Evolutionary conservation across 768 basidiomycete species (phyloP), one percentile per base, ranked within the genome.

Genomic region (Cyclocybe aegerita): DNA sequence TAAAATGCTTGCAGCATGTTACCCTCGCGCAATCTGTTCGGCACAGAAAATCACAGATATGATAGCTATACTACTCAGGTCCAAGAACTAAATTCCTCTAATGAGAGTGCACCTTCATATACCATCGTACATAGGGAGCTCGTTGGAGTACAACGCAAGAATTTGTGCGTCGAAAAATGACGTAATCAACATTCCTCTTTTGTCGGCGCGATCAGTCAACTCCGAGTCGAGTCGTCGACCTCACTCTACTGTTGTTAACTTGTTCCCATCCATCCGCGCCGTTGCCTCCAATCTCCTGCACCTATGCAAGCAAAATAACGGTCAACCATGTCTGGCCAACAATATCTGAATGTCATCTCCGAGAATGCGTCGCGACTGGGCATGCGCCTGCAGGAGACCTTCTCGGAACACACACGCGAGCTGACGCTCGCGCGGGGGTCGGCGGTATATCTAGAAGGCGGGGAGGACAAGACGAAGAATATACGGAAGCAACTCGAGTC

Each of bases 401-500:
- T 93, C 62, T 85, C 86, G 3, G 91, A 93, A 55, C 86, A 81
- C 51, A 91, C 90, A 1, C 76, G 88, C 47, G 89, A 92, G 52
- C 72, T 92, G 33, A 65, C 78, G 36, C 72, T 88, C 53, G 66
- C 76, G n/a, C 76, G 79, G 14, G 77, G 79, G 9, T 70, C 77
- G 15, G 73, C 82, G 32, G 72, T 76, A 29, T 86, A 86, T 62
- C 74, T 88, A 46, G 89, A 90, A 60, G 76, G 74, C 39, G 71
- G 82, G 4, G 90, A 95, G 59, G 94, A 97, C 63, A 90, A 88
- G 65, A 72, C 83, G 45, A 56, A 60, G 67, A 86, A 93, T 61
- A 89, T 98, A 31, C 79, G 81, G 51, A 86, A 85, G 60, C 88
- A 98, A 64, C 80, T 99, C 32, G 93, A 97, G 60, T 90, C 89